A percentile compares a stretch with the other conserved stretches of the same genome.
These are phyloP conservation scores for Selenicereus undatus DNA, from an alignment of 148 eudicot genomes.

Conservation along the genomic window DNA sequence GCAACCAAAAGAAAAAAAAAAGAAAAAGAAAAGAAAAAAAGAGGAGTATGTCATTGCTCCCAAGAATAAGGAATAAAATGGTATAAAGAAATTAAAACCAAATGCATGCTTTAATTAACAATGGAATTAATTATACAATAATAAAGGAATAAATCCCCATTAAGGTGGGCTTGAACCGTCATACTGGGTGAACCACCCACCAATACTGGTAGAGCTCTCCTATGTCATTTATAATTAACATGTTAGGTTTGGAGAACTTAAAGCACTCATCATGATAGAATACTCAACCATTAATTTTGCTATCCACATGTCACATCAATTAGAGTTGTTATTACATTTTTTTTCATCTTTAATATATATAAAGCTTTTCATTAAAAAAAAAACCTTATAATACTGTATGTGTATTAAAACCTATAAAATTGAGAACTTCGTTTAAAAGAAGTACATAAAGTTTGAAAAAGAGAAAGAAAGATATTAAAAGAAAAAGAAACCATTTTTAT, in stretches of 20 bases:
- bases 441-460: too few species aligned
- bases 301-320: not conserved
- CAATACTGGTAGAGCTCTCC: not conserved
- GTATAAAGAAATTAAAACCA: not conserved
- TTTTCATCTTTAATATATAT: too few species aligned
- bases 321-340: not conserved
- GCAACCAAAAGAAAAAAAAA: not conserved
- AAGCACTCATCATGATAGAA: not conserved
- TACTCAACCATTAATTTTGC: not conserved
- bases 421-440: too few species aligned
- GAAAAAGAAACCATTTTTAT: too few species aligned
- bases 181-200: not conserved
- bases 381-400: too few species aligned
- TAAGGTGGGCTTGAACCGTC: not conserved
- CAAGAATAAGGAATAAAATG: constrained; percentile 11
- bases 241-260: not conserved
- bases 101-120: not conserved
- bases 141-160: not conserved
- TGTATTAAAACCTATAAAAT: too few species aligned
- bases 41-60: constrained; percentile 1
- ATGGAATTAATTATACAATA: not conserved
- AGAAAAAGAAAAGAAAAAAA: too few species aligned
- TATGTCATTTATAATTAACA: not conserved
- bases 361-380: not conserved
- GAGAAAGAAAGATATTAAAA: too few species aligned